Conservation (phyloP, 176 grass and related monocot genomes). For the Oryza glaberrima region DNA sequence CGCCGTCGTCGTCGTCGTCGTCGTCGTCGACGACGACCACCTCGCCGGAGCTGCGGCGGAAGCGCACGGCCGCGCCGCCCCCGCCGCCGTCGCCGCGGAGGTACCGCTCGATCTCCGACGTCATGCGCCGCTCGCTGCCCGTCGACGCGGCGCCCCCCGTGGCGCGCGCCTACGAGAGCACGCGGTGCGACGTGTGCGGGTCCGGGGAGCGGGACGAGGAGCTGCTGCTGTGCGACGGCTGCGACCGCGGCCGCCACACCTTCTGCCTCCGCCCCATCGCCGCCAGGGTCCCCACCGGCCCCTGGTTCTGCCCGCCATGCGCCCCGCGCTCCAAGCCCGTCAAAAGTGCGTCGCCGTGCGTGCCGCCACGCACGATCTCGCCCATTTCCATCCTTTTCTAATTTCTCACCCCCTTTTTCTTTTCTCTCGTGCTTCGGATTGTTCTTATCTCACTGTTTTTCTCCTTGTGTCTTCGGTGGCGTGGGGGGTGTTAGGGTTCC, state of each 20-base stretch:
- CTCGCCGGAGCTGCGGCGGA: constrained; percentile 54
- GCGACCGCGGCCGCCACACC: constrained; percentile 73
- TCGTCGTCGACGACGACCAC: constrained; percentile 9
- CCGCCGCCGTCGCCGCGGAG: constrained; percentile 54
- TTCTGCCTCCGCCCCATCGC: constrained; percentile 87
- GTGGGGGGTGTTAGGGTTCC: constrained; percentile 52
- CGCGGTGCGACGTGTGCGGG: constrained; percentile 71
- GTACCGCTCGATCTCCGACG: constrained; percentile 66
- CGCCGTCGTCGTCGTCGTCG: not conserved
- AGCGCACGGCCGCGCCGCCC: constrained; percentile 74
- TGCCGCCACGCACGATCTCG: constrained; percentile 1
- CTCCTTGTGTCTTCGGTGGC: constrained; percentile 9
- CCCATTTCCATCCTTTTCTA: not conserved
- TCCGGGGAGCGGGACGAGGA: constrained; percentile 83
- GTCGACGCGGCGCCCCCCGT: constrained; percentile 36
- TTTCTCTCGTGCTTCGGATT: constrained; percentile 1
- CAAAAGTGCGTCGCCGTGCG: constrained; percentile 45
- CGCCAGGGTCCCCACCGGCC: constrained; percentile 67
- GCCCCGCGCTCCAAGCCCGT: constrained; percentile 31
- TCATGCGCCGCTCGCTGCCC: constrained; percentile 60
- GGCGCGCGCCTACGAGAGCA: constrained; percentile 38
- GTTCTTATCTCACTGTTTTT: not conserved
- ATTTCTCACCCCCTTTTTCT: not conserved
- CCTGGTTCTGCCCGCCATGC: constrained; percentile 84
- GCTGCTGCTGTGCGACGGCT: constrained; percentile 81